A percentile compares a stretch with the other conserved stretches of the same genome.
Conservation (phyloP, 306 rosid genomes). For the Biancaea sappan region DNA sequence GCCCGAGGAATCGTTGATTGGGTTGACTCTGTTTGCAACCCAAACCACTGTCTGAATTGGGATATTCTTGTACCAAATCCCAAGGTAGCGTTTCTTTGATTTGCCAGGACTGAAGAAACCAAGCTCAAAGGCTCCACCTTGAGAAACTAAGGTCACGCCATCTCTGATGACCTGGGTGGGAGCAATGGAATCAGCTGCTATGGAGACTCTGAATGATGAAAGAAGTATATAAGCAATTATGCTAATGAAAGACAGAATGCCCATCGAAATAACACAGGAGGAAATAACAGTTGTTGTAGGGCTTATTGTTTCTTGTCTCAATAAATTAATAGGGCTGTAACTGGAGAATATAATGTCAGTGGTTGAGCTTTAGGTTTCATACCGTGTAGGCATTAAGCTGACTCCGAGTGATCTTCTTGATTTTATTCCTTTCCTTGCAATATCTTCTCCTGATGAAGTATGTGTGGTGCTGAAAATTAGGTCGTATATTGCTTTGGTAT, state of each 20-base stretch:
- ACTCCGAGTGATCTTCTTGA: neutral
- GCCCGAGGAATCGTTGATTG: constrained; percentile 36
- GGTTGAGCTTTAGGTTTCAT: neutral
- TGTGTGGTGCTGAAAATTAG: neutral
- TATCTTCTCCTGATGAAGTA: neutral
- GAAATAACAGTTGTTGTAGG: neutral
- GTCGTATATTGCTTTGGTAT: neutral
- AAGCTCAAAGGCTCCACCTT: constrained; percentile 39
- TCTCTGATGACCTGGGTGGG: constrained; percentile 34
- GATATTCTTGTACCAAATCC: constrained; percentile 52
- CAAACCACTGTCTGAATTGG: constrained; percentile 42
- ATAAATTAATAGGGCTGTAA: neutral
- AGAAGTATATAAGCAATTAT: neutral
- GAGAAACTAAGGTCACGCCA: constrained; percentile 37
- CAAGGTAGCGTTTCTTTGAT: constrained; percentile 45
- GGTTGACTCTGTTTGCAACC: constrained; percentile 58
- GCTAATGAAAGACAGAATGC: neutral
- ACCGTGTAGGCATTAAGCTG: neutral
- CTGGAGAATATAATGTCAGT: neutral
- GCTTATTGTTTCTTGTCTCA: neutral
- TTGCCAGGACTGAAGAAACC: constrained; percentile 56
- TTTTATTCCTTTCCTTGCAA: too few relatives aligned
- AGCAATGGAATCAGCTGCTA: constrained; percentile 33
- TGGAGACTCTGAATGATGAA: neutral
- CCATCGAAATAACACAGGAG: neutral